phyloP scores from a whole-genome alignment of 345 rosid species.

The Tarenaya hassleriana region DNA sequence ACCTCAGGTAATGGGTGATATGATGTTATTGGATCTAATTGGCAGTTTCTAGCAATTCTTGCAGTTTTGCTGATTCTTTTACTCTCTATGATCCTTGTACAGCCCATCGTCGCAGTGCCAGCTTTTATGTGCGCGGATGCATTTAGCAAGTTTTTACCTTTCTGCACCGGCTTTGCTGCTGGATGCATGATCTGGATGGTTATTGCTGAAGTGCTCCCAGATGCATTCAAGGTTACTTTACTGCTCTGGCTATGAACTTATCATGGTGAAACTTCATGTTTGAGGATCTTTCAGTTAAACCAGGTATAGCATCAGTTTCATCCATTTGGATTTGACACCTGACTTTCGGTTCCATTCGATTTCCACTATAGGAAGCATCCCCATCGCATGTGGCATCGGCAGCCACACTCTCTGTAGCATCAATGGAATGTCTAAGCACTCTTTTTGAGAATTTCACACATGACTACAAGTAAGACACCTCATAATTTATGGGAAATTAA shows the following conservation, averaged over 20 bases:
- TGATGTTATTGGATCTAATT: conserved; percentile 2
- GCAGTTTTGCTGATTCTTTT: conserved; percentile 12
- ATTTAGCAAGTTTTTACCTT: conserved; percentile 86
- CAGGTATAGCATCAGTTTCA: background rate
- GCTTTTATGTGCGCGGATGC: conserved; percentile 97
- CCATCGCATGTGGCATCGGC: conserved; percentile 93
- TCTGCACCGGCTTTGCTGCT: conserved; percentile 99
- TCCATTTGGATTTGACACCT: background rate
- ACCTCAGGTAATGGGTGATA: conserved; percentile 79
- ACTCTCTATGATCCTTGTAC: conserved; percentile 18
- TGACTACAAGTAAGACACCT: conserved; percentile 68
- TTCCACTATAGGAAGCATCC: conserved; percentile 69
- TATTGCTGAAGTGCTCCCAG: conserved; percentile 98
- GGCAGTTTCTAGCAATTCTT: too few species aligned
- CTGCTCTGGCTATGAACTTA: conserved; percentile 6
- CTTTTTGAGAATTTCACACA: conserved; percentile 73
- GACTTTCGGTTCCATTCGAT: conserved; percentile 15
- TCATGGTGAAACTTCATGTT: background rate
- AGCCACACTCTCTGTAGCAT: conserved; percentile 90
- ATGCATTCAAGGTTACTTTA: conserved; percentile 79
- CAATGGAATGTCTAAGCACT: conserved; percentile 90
- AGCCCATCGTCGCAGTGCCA: conserved; percentile 98
- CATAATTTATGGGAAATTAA: conserved; percentile 7
- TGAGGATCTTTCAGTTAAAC: conserved; percentile 8
- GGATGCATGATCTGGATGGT: conserved; percentile 99